Evolutionary conservation across 2,329 filamentous ascomycete genomes (phyloP), one percentile per base, ranked within the genome.

Genomic region (Lachnellula suecica): DNA sequence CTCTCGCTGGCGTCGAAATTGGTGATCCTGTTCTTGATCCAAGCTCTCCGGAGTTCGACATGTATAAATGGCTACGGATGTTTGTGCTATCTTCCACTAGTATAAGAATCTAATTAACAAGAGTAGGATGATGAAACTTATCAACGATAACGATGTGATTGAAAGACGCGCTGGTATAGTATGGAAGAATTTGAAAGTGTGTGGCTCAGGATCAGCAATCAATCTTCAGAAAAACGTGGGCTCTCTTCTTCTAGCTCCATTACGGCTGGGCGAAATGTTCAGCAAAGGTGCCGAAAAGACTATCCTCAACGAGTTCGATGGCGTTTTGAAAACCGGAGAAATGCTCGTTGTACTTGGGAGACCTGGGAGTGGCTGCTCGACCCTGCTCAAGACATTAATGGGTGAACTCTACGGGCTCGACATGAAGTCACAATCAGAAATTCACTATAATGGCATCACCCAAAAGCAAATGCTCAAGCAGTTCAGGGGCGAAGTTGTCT

Each of bases 151-250:
- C 52, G 79, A 81, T 0, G 71, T 85, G 42, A 75, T 74, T 52
- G 69, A 72, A 55, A 78, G 72, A 58, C 72, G 73, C 6, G 79
- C 84, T 0, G 84, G 85, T 3, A 74, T 89, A 6, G 78, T 79
- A 0, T 89, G 83, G 70, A 81, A 81, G 54, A 76, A 87, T 47
- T 75, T 90, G 29, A 80, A 79, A 51, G 83, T 91, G 0, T 84
- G 76, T 5, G 87, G 87, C 0, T 84, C 83, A 0, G 87, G 85
- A 0, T 77, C 79, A 2, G 84, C 84, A 0, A 66, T 91, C 22
- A 84, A 89, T 57, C 72, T 89, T 1, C 88, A 91, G 63, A 74
- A 83, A 50, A 89, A 82, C 2, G 83, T 91, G 3, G 76, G 73
- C 2, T 83, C 83, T 1, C 69, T 82, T 7, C 65, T 88, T 20